Conservation (phyloP, 2,329 filamentous ascomycete species). For the Xenosphaeropsis pyriputrescens region DNA sequence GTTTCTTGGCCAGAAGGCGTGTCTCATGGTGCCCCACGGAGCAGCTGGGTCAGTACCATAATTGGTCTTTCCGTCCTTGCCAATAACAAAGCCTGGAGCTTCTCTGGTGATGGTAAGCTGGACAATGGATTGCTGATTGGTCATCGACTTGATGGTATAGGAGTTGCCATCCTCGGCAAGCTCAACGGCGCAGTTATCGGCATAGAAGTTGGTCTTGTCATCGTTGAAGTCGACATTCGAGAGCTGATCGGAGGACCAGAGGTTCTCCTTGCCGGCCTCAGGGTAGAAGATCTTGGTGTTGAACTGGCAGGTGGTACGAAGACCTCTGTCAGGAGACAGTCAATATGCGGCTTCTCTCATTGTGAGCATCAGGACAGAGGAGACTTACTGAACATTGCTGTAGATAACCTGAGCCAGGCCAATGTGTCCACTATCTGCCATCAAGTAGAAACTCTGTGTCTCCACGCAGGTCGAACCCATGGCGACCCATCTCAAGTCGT, state of each 20-base stretch:
- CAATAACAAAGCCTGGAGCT: conserved; percentile 71
- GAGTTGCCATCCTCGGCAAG: conserved; percentile 70
- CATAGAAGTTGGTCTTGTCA: conserved; percentile 70
- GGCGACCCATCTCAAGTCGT: conserved; percentile 70
- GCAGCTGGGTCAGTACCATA: conserved; percentile 76
- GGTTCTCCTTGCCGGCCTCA: conserved; percentile 53
- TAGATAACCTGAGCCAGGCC: conserved; percentile 87
- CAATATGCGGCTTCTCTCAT: conserved; percentile 7
- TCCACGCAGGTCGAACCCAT: conserved; percentile 82
- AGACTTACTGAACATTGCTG: conserved; percentile 80
- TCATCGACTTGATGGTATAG: conserved; percentile 84
- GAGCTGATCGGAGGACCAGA: conserved; percentile 76
- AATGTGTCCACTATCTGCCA: conserved; percentile 61
- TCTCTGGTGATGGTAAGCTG: conserved; percentile 68
- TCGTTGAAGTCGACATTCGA: conserved; percentile 72
- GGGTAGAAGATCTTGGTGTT: conserved; percentile 83
- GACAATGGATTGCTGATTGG: conserved; percentile 66
- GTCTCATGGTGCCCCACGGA: conserved; percentile 87
- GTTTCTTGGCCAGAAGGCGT: conserved; percentile 89
- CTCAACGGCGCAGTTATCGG: conserved; percentile 71
- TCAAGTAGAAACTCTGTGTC: conserved; percentile 88
- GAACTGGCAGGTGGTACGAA: conserved; percentile 86
- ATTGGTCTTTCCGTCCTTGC: conserved; percentile 68
- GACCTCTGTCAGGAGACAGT: conserved; percentile 42
- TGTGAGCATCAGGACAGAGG: not conserved